phyloP scores from a whole-genome alignment of 2,329 filamentous ascomycete species.

The Madurella fahalii region DNA sequence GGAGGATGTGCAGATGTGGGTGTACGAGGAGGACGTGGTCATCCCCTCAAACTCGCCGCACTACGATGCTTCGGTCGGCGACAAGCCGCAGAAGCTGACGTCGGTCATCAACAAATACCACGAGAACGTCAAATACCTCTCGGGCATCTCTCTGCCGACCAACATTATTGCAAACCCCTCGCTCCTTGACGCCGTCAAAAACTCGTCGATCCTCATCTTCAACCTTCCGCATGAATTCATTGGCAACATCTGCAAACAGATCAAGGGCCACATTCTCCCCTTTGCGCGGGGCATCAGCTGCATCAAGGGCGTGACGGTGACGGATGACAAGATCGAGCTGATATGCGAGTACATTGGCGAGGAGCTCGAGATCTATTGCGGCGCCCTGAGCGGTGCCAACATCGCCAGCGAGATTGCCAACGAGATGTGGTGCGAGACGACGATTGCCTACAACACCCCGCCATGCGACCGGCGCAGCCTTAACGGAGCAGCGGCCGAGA shows the following conservation, averaged over 20 bases:
- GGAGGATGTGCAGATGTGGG: slow-evolving; percentile 94
- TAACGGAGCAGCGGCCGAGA: slow-evolving; percentile 50
- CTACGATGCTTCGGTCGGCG: slow-evolving; percentile 61
- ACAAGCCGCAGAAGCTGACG: slow-evolving; percentile 80
- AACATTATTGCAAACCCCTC: slow-evolving; percentile 86
- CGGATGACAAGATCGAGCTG: slow-evolving; percentile 76
- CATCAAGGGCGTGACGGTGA: slow-evolving; percentile 96
- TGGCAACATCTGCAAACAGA: slow-evolving; percentile 73
- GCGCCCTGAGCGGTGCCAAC: slow-evolving; percentile 91
- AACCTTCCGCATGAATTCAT: slow-evolving; percentile 98
- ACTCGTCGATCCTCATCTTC: slow-evolving; percentile 88
- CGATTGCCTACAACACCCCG: slow-evolving; percentile 92
- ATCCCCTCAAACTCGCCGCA: slow-evolving; percentile 68
- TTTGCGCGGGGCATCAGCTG: slow-evolving; percentile 93
- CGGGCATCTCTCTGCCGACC: slow-evolving; percentile 73
- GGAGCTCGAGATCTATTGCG: slow-evolving; percentile 91
- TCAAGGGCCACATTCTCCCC: slow-evolving; percentile 84
- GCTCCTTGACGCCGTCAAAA: slow-evolving; percentile 71
- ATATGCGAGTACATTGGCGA: slow-evolving; percentile 95
- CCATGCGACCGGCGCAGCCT: slow-evolving; percentile 74
- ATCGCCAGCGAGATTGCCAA: slow-evolving; percentile 91
- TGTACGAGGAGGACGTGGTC: slow-evolving; percentile 86
- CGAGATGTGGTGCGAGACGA: slow-evolving; percentile 97
- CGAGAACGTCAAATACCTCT: slow-evolving; percentile 98
- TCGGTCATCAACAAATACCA: slow-evolving; percentile 84